Evolutionary conservation across 257 asterid species (phyloP).

Genomic region (Schizonepeta tenuifolia): DNA sequence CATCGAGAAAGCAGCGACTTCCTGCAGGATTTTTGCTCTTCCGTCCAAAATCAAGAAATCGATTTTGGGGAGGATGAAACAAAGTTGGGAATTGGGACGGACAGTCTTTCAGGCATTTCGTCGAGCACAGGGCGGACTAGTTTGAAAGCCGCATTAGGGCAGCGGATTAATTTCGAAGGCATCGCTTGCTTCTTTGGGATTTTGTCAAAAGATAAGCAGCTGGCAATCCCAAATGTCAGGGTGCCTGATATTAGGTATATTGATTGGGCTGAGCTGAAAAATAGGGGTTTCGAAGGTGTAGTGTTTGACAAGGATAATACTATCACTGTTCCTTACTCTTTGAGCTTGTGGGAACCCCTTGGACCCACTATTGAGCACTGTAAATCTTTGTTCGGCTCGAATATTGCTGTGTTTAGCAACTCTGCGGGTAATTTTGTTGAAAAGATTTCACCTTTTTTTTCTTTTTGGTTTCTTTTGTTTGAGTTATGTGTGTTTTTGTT

Average conservation of each 20-base stretch:
- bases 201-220: constrained; percentile 62
- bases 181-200: constrained; percentile 67
- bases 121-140: constrained; percentile 85
- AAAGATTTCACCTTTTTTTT: constrained; percentile 1
- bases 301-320: constrained; percentile 97
- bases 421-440: constrained; percentile 70
- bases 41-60: constrained; percentile 40
- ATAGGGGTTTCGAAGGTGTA: constrained; percentile 86
- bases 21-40: constrained; percentile 46
- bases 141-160: constrained; percentile 85
- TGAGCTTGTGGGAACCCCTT: constrained; percentile 89
- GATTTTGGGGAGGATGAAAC: constrained; percentile 34
- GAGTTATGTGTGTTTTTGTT: neutral
- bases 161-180: constrained; percentile 86
- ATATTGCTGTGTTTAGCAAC: constrained; percentile 85
- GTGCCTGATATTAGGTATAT: constrained; percentile 80
- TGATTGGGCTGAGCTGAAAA: constrained; percentile 85
- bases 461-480: constrained; percentile 10
- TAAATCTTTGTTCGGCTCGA: constrained; percentile 71
- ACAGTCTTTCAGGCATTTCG: constrained; percentile 37
- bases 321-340: constrained; percentile 83
- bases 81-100: constrained; percentile 32
- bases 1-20: constrained; percentile 37
- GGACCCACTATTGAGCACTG: constrained; percentile 66
- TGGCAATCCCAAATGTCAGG: constrained; percentile 73